Evolutionary conservation across 371 early-diverging fungal species (phyloP).

Genomic region (Dichotomocladium elegans): DNA sequence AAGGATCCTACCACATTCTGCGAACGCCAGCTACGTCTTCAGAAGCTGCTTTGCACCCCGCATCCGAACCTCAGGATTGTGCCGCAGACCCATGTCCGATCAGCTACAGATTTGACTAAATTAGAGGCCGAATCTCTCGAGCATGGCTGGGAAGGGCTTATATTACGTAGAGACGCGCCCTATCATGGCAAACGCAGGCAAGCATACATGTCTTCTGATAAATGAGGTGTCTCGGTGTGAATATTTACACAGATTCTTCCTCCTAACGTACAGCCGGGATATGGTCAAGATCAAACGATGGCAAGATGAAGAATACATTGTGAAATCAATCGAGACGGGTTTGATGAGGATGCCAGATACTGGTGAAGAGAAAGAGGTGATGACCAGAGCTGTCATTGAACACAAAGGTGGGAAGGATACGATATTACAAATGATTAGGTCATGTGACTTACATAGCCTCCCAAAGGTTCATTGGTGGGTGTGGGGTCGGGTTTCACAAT

Average conservation of each 20-base stretch:
- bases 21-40: conserved; percentile 31
- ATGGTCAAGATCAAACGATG: conserved; percentile 57
- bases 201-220: too few relatives aligned
- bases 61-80: conserved; percentile 25
- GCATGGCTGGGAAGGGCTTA: conserved; percentile 58
- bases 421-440: neutral
- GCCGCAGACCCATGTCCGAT: conserved; percentile 25
- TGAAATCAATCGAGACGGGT: conserved; percentile 47
- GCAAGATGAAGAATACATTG: conserved; percentile 54
- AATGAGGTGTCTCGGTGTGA: too few relatives aligned
- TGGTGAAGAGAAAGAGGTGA: conserved; percentile 35
- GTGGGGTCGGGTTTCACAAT: conserved; percentile 58
- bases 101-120: conserved; percentile 20
- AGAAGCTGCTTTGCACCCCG: conserved; percentile 7
- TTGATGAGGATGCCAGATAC: conserved; percentile 45
- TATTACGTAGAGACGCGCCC: conserved; percentile 43
- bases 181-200: conserved; percentile 60
- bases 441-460: neutral
- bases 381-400: conserved; percentile 44
- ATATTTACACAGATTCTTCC: neutral
- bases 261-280: conserved; percentile 26
- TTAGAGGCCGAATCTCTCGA: conserved; percentile 23
- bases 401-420: conserved; percentile 40
- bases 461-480: conserved; percentile 36
- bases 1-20: conserved; percentile 21